Evolutionary conservation across 2,329 filamentous ascomycete genomes (phyloP), one percentile per base, ranked within the genome.

Genomic region (Ophiostoma pallidulum): DNA sequence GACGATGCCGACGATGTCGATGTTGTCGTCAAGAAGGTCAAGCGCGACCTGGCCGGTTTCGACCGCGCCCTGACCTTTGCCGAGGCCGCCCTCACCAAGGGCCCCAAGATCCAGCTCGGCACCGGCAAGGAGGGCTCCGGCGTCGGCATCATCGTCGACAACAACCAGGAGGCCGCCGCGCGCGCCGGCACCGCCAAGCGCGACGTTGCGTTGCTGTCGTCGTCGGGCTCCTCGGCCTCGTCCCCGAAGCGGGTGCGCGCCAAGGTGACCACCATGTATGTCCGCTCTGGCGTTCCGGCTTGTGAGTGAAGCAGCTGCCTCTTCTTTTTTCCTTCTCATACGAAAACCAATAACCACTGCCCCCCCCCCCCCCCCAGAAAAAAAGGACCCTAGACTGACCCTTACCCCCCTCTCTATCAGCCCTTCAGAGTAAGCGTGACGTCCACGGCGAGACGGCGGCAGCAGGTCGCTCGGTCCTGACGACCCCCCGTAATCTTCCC

Each of bases 11-110:
- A 57, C 43, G 53, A 63, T 2, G 24, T 31, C 16, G 6, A 13
- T 9, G 22, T 22, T 5, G 37, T 19, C 14, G 8, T 9, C 14
- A 10, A 13, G 3, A 18, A 18, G 48, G 58, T 56, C n/a, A 72
- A 72, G 63, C 65, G 71, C 41, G 70, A 74, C 51, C 60, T 73
- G 32, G 56, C 64, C 50, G 67, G 70, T 44, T 74, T 74, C 59
- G 64, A 70, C 52, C 51, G 67, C 13, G 71, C 71, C 1, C 66
- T 74, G 14, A 61, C 54, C 41, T 74, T 64, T 52, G 70, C 71
- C 46, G 65, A 69, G 54, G 66, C 64, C 37, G 70, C 70, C 18
- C 60, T 70, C 58, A 62, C 61, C 57, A 68, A 70, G 55, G 59
- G 62, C 31, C 71, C 71, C 53, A 70, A 71, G 62, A 58, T 74